Evolutionary conservation across 495 filamentous ascomycete genomes (phyloP).

Genomic region (Xylaria nigripes): DNA sequence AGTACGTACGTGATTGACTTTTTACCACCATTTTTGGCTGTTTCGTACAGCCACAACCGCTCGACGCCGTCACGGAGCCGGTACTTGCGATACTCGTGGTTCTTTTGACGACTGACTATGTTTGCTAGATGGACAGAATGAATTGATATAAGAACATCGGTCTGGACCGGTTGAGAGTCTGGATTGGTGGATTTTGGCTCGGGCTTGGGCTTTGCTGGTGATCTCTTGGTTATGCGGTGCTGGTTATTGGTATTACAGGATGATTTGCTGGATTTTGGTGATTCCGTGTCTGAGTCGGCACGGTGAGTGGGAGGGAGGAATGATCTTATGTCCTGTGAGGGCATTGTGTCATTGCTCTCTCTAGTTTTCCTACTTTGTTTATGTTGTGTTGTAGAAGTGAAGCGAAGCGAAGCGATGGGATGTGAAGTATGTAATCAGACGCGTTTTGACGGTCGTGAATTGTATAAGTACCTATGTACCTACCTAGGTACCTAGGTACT

Average conservation of each 20-base stretch:
- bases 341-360: neutral
- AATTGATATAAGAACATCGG: constrained; percentile 30
- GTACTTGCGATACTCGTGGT: constrained; percentile 36
- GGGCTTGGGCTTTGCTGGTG: neutral
- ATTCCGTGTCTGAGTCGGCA: no score
- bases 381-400: no score
- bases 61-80: constrained; percentile 26
- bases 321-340: neutral
- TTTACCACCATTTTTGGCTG: constrained; percentile 3
- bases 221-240: neutral
- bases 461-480: neutral
- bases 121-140: constrained; percentile 29
- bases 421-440: no score
- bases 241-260: neutral
- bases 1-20: constrained; percentile 10
- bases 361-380: no score
- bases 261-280: neutral
- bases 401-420: no score
- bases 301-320: neutral
- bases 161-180: neutral
- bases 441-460: neutral
- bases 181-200: neutral
- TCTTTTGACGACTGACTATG: constrained; percentile 28
- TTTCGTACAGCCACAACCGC: constrained; percentile 27
- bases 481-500: no score